Conservation (phyloP, 1,284 basidiomycete genomes). For the Golubevia sp. region DNA sequence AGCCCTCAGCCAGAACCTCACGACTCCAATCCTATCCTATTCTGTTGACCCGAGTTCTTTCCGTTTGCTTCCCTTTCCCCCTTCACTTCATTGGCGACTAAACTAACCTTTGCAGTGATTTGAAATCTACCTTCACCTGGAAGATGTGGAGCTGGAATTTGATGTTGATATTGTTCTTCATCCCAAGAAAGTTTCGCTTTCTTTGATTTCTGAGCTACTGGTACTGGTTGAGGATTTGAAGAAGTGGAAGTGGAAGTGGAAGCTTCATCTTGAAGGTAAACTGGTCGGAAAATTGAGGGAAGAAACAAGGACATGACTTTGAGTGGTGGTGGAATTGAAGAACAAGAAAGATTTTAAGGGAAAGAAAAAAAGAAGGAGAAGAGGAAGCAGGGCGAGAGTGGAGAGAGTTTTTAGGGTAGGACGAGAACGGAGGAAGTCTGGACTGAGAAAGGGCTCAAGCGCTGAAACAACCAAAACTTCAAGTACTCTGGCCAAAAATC, state of each 20-base stretch:
- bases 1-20: too few relatives aligned
- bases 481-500: too few relatives aligned
- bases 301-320: slow-evolving; percentile 31
- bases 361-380: not conserved
- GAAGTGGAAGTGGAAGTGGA: not conserved
- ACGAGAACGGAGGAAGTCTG: not conserved
- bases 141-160: slow-evolving; percentile 42
- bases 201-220: too few relatives aligned
- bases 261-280: slow-evolving; percentile 20
- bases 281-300: slow-evolving; percentile 27
- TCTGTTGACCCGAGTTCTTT: too few relatives aligned
- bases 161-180: slow-evolving; percentile 17
- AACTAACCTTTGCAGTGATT: slow-evolving; percentile 36
- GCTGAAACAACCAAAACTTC: too few relatives aligned
- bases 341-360: not conserved
- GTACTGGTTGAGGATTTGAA: too few relatives aligned
- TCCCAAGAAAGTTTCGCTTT: not conserved
- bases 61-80: too few relatives aligned
- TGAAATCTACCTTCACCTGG: slow-evolving; percentile 47
- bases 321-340: not conserved
- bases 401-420: not conserved
- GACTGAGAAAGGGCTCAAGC: not conserved
- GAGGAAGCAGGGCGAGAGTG: not conserved
- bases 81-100: too few relatives aligned
- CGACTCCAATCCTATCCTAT: too few relatives aligned